Conservation (phyloP, 495 filamentous ascomycete species). For the Beverwykella pulmonaria region DNA sequence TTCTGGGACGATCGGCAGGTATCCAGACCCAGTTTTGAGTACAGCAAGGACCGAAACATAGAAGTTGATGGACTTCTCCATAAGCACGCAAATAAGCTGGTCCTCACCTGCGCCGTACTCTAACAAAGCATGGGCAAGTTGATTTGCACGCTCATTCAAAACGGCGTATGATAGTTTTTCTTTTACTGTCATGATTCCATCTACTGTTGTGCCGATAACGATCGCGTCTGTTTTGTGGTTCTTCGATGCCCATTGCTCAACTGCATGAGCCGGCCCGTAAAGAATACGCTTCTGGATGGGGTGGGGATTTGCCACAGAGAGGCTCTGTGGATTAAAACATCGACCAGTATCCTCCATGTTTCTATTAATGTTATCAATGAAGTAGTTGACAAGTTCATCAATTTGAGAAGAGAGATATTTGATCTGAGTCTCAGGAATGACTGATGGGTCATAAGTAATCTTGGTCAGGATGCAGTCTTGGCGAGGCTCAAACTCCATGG, state of each 20-base stretch:
- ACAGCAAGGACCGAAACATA: slow-evolving; percentile 73
- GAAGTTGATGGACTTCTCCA: slow-evolving; percentile 69
- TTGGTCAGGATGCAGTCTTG: slow-evolving; percentile 48
- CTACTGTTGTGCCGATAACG: slow-evolving; percentile 57
- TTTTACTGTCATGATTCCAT: slow-evolving; percentile 36
- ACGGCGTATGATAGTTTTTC: slow-evolving; percentile 61
- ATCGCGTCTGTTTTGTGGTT: slow-evolving; percentile 60
- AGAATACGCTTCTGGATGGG: slow-evolving; percentile 30
- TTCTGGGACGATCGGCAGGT: slow-evolving; percentile 69
- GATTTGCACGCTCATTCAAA: slow-evolving; percentile 64
- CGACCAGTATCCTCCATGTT: slow-evolving; percentile 45
- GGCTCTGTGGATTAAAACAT: slow-evolving; percentile 45
- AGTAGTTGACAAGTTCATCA: slow-evolving; percentile 51
- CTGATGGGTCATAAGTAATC: slow-evolving; percentile 56
- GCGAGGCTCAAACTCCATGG: slow-evolving; percentile 69
- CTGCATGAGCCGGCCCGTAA: slow-evolving; percentile 50
- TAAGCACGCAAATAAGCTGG: slow-evolving; percentile 65
- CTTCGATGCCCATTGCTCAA: slow-evolving; percentile 56
- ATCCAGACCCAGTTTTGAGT: slow-evolving; percentile 71
- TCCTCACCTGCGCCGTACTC: slow-evolving; percentile 51
- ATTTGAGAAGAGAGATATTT: slow-evolving; percentile 61
- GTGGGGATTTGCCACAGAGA: slow-evolving; percentile 60
- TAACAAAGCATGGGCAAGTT: slow-evolving; percentile 62
- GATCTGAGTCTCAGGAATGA: slow-evolving; percentile 55
- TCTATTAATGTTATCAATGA: slow-evolving; percentile 49